Conservation (phyloP, 306 rosid species). For the Corylus avellana region DNA sequence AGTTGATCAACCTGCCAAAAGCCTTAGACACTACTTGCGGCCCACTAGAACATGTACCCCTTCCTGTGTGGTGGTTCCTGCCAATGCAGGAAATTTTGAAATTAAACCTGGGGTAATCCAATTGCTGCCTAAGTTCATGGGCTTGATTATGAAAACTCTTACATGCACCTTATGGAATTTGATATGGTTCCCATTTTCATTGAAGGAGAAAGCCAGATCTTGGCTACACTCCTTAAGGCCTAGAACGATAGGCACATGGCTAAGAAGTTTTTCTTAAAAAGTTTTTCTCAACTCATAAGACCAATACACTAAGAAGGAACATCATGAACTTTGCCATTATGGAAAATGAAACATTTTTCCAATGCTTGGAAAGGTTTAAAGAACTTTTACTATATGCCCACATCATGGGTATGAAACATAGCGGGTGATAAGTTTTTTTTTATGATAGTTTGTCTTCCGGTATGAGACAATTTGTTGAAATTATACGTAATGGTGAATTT, state of each 20-base stretch:
- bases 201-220: not conserved
- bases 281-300: not conserved
- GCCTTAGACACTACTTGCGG: too few species aligned
- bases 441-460: not conserved
- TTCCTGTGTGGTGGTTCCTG: too few species aligned
- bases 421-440: not conserved
- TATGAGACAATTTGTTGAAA: too few species aligned
- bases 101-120: too few species aligned
- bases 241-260: not conserved
- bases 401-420: not conserved
- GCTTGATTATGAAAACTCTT: too few species aligned
- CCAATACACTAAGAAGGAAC: not conserved
- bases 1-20: too few species aligned
- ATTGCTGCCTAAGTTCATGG: too few species aligned
- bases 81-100: too few species aligned
- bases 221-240: not conserved
- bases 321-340: not conserved
- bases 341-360: not conserved
- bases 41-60: too few species aligned
- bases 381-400: too few species aligned
- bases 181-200: not conserved
- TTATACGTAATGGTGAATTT: too few species aligned
- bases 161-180: too few species aligned
- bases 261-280: not conserved
- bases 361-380: not conserved